Evolutionary conservation across 176 grass and related monocot genomes (phyloP).

Genomic region (Tillandsia fasciculata): DNA sequence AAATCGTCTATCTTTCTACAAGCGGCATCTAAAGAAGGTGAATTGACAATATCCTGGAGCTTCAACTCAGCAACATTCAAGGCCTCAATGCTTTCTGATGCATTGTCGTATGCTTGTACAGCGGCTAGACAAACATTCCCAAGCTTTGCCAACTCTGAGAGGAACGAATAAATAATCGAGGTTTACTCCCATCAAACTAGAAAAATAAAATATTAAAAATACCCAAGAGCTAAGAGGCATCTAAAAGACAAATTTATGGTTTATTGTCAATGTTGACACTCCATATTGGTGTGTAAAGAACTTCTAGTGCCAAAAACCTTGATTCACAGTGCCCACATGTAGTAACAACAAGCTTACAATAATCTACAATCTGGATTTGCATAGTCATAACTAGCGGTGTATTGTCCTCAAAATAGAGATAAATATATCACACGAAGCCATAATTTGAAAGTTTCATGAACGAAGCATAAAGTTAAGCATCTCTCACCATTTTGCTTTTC

Average conservation of each 20-base stretch:
- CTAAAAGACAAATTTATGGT: too few relatives aligned
- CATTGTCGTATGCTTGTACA: slow-evolving; percentile 67
- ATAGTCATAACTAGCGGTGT: too few relatives aligned
- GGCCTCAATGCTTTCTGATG: slow-evolving; percentile 46
- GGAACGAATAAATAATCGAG: slow-evolving; percentile 5
- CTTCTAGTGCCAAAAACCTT: too few relatives aligned
- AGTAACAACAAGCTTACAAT: background rate
- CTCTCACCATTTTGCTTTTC: slow-evolving; percentile 54
- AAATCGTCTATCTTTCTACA: slow-evolving; percentile 88
- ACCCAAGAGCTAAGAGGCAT: background rate
- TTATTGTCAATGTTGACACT: too few relatives aligned
- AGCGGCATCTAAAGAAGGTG: slow-evolving; percentile 46
- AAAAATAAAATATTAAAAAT: background rate
- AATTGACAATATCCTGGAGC: slow-evolving; percentile 78
- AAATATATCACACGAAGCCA: background rate
- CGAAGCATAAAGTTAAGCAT: background rate
- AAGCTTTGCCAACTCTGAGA: slow-evolving; percentile 56
- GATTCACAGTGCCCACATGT: background rate
- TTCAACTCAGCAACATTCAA: slow-evolving; percentile 61
- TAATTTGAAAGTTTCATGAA: background rate
- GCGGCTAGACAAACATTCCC: slow-evolving; percentile 80
- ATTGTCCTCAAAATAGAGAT: too few relatives aligned
- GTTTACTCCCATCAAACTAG: too few relatives aligned
- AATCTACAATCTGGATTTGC: background rate
- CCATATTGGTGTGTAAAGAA: too few relatives aligned